Base-by-base conservation (phyloP, 441 rosid species). In the Pelargonium myrrhifolium region DNA sequence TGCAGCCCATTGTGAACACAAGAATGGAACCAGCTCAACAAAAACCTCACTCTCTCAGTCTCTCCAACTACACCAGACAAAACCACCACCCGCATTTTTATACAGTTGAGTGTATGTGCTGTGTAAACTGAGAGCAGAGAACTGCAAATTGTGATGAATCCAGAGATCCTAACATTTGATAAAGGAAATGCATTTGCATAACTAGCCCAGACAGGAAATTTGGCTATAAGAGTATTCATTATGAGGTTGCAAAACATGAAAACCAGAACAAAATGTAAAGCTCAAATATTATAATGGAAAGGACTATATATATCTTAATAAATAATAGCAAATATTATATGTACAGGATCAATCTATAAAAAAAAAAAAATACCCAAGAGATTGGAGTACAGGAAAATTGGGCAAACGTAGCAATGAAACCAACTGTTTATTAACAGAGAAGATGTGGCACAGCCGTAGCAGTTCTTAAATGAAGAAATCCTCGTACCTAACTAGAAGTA, bases 401-500 rank as follows among this genome's bases (percentile, higher is more conserved):
- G 43, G 14, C 3, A 4, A 60, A 24, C 14, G 26, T 56, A 43
- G 31, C 59, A 65, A 39, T 59, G 63, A 64, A 71, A 68, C 67
- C 72, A 35, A 67, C 65, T 64, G 42, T 21, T 72, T 65, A 67
- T 70, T 56, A 65, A 45, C 64, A 68, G 59, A 1, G 65, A 62
- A 62, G 14, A 65, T 31, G 71, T 28, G 35, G 65, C 47, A n/a
- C 20, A 62, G 21, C 53, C 60, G 61, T 37, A 43, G 68, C 35
- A 9, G 68, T 20, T 58, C 63, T 59, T 59, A 24, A 10, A 12
- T 59, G 63, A 59, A 59, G 14, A 24, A 59, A 59, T 59, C 35
- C 63, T n/a, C 62, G 15, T 31, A 68, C 40, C 74, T 66, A 66
- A 66, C 69, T 53, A 62, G 79, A 66, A 49, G 43, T 22, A 73